Evolutionary conservation across 2,329 filamentous ascomycete species (phyloP).

Genomic region (Talaromyces sp.): DNA sequence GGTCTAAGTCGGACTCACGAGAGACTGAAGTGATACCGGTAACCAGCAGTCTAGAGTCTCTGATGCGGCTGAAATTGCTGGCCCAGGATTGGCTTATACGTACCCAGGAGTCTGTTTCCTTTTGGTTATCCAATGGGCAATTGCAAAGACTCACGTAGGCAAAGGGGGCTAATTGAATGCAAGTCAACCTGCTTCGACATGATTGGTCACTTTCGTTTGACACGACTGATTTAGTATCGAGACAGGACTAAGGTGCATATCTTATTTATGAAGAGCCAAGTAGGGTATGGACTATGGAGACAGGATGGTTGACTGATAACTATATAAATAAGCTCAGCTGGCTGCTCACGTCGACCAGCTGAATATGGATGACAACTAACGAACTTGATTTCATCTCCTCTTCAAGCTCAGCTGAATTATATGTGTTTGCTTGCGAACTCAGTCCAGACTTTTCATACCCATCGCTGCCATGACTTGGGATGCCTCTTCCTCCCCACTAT

Average conservation of each 20-base stretch:
- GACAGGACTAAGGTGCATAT: neutral
- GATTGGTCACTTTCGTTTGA: slow-evolving; percentile 1
- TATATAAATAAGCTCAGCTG: neutral
- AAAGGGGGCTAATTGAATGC: neutral
- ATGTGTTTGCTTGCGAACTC: neutral
- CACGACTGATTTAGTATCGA: neutral
- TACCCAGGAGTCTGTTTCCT: neutral
- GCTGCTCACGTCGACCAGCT: neutral
- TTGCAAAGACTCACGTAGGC: neutral
- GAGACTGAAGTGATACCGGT: neutral
- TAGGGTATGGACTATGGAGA: neutral
- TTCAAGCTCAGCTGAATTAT: neutral
- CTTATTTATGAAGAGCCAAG: neutral
- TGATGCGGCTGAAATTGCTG: slow-evolving; percentile 7
- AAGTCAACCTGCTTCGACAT: neutral
- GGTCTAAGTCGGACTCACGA: neutral
- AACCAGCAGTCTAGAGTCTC: neutral
- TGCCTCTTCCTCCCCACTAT: neutral
- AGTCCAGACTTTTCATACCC: neutral
- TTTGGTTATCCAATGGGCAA: neutral
- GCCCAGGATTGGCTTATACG: neutral
- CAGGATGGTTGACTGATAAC: too few species aligned
- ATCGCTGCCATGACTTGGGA: neutral
- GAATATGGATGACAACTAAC: neutral
- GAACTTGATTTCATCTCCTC: neutral